Percentiles rank a stretch among this genome's conserved stretches.
phyloP scores from a whole-genome alignment of 2,329 filamentous ascomycete species.

The Huntiella abstrusa region DNA sequence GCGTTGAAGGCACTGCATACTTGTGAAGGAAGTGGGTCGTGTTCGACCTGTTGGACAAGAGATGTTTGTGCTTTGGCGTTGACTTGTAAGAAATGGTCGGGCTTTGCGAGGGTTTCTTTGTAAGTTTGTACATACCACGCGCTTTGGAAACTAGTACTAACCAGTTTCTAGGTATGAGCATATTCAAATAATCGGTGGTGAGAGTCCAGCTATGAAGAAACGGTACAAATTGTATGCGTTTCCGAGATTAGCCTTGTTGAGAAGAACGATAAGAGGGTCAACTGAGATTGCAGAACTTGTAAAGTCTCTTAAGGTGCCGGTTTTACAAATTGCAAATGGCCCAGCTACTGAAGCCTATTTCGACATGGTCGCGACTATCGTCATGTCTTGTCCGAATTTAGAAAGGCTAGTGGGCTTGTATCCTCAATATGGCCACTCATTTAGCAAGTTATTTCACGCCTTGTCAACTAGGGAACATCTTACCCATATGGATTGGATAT shows the following conservation, averaged over 20 bases:
- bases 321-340: conserved; percentile 16
- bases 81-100: conserved; percentile 32
- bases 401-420: conserved; percentile 38
- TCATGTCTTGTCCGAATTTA: conserved; percentile 47
- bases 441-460: conserved; percentile 37
- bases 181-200: conserved; percentile 38
- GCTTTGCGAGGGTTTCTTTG: conserved; percentile 30
- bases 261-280: conserved; percentile 36
- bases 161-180: conserved; percentile 29
- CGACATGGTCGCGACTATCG: conserved; percentile 37
- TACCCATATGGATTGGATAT: conserved; percentile 39
- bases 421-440: conserved; percentile 34
- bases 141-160: neutral
- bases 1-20: conserved; percentile 35
- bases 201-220: conserved; percentile 36
- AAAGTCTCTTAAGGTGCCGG: conserved; percentile 36
- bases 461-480: conserved; percentile 36
- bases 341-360: conserved; percentile 30
- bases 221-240: conserved; percentile 34
- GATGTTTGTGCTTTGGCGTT: conserved; percentile 34
- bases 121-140: conserved; percentile 19
- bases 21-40: conserved; percentile 28
- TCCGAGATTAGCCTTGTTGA: conserved; percentile 34
- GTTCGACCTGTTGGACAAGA: conserved; percentile 47
- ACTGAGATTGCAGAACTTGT: conserved; percentile 35